Conservation (phyloP, 2,329 filamentous ascomycete species). For the Sarocladiaceae sp. region DNA sequence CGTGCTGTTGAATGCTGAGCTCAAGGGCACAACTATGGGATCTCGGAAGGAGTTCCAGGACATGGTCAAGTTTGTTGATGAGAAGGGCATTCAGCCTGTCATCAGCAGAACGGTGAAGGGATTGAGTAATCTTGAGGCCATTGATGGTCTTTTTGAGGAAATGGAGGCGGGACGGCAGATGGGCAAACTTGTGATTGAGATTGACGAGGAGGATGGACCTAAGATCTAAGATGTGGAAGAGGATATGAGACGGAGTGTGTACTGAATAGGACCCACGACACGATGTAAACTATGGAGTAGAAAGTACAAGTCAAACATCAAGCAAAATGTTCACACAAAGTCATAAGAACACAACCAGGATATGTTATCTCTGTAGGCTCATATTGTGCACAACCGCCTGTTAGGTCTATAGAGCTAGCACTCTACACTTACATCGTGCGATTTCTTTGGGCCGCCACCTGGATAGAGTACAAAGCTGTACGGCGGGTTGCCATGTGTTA, state of each 20-base stretch:
- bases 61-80: conserved; percentile 75
- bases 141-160: conserved; percentile 77
- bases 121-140: conserved; percentile 63
- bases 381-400: no score
- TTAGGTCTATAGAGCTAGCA: no score
- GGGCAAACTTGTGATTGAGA: conserved; percentile 81
- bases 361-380: no score
- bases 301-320: no score
- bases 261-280: neutral
- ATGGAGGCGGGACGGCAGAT: conserved; percentile 84
- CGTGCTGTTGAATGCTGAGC: conserved; percentile 78
- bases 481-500: no score
- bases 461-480: no score
- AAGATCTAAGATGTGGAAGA: neutral
- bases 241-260: no score
- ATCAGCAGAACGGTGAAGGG: conserved; percentile 69
- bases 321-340: no score
- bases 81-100: conserved; percentile 67
- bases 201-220: conserved; percentile 24
- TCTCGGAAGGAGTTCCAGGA: conserved; percentile 79
- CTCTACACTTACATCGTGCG: no score
- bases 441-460: no score
- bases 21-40: conserved; percentile 85
- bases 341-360: no score
- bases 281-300: no score